Evolutionary conservation across 208 protist species (phyloP), one percentile per base, ranked within the genome.

Genomic region (Crithidia brevicula): DNA sequence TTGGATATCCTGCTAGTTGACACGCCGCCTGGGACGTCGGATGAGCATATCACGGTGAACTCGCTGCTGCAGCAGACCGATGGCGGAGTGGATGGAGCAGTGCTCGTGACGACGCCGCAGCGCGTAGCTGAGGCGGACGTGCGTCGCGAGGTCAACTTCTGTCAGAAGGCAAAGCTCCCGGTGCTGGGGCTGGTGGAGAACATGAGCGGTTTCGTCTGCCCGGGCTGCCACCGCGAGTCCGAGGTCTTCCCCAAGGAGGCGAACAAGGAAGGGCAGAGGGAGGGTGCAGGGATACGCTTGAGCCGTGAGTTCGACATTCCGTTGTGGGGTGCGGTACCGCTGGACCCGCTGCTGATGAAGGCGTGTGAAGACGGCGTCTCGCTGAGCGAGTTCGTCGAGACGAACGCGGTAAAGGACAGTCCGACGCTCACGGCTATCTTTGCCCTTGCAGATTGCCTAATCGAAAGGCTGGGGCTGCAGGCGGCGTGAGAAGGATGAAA

Each of bases 121-220:
- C 93, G 98, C 49, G 97, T 99, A 0, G 85, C 98, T 16, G 86
- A 99, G 54, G 86, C 94, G 2, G 99, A 99, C 71, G 99, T 99
- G 15, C 78, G 98, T 45, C 80, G 92, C 22, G 99, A 99, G 79
- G 79, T 99, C 53, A 97, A 95, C 69, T 99, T 99, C 80, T 99
- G 98, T 84, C 77, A 93, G 25, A 99, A 99, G 74, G 91, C 97
- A n/a, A 92, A 94, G 52, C 47, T 99, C 6, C 82, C 73, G 1
- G 81, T 99, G 18, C 79, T 99, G 34, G 99, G 99, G 34, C 90
- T 99, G 25, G 96, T 99, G 18, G 99, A 99, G 75, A 99, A 99
- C 86, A 99, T 99, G 99, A 96, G 86, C 67, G 97, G 96, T 18
- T 99, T 98, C 62, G 86, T 98, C 47, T 98, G 98, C 83, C 96